Evolutionary conservation across 164 flowering plant genomes (phyloP), one percentile per base, ranked within the genome.

Genomic region (Vitis cinerea): DNA sequence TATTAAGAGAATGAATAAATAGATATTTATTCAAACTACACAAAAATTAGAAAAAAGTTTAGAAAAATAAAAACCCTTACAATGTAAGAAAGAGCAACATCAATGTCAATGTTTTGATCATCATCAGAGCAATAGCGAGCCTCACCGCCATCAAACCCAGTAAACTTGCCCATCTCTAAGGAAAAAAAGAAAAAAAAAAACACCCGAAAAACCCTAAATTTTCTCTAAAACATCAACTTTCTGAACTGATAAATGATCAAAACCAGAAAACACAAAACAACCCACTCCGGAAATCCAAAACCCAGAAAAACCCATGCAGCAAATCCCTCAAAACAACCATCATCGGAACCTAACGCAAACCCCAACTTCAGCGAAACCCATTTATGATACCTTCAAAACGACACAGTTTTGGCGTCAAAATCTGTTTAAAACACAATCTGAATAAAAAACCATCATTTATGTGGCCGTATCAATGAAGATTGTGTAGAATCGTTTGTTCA

Each of bases 21-120:
- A 31, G 44, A 31, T 31, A 31, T 31, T 31, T 31, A 31, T 31
- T 6, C 44, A 31, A 4, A 31, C 44, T 2, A 31, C 44, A 31
- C 44, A 31, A 31, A 31, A 6, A 31, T 31, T 10, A 56, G 2
- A 31, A 2, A 37, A 56, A 9, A 5, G 0, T 11, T 15, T 23
- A 23, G 27, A 58, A 2, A 6, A 37, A 8, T 37, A 58, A 8
- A 30, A 44, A 56, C 15, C 19, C 71, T 59, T 68, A 68, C 71
- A 59, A 68, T 59, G 55, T 68, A 50, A 37, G 64, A 51, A 27
- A 68, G 54, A 50, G 48, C 57, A 16, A 59, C 71, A 68, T 68
- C 71, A 19, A 53, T 30, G 16, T 50, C 71, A 27, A 68, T 58
- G 15, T 59, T 31, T 27, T 49, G 55, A 49, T 49, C 47, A 15